phyloP scores from a whole-genome alignment of 208 protist species.

The Lotmaria passim region DNA sequence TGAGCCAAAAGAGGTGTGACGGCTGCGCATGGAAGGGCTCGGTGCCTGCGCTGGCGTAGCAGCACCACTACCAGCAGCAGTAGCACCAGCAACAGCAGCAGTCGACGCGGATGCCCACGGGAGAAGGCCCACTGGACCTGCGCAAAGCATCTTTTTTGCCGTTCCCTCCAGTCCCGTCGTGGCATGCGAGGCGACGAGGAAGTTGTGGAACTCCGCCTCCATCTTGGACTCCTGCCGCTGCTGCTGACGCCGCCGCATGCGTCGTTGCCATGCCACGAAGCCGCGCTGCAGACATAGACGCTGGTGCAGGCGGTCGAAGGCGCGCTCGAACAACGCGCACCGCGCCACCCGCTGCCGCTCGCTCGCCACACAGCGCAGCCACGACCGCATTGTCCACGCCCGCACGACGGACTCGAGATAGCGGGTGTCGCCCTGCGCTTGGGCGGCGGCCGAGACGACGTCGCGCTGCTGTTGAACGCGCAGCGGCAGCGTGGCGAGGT shows the following conservation, averaged over 20 bases:
- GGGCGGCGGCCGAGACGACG: constrained; percentile 31
- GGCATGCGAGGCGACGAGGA: constrained; percentile 54
- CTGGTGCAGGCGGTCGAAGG: constrained; percentile 34
- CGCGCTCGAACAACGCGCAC: constrained; percentile 10
- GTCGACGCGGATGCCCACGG: not conserved
- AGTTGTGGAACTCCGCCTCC: constrained; percentile 53
- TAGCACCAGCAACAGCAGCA: not conserved
- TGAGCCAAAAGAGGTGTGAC: not conserved
- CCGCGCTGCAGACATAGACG: constrained; percentile 39
- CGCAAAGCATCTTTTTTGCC: constrained; percentile 1
- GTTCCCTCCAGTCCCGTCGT: constrained; percentile 32
- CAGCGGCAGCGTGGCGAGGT: constrained; percentile 62
- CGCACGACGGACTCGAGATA: constrained; percentile 76
- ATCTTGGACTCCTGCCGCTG: constrained; percentile 38
- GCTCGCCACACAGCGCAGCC: constrained; percentile 47
- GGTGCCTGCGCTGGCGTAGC: not conserved
- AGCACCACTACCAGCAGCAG: too few species aligned
- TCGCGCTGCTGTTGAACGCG: constrained; percentile 35
- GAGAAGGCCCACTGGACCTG: not conserved
- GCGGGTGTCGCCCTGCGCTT: constrained; percentile 55
- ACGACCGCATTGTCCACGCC: constrained; percentile 73
- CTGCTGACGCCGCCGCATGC: constrained; percentile 39
- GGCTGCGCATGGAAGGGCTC: not conserved
- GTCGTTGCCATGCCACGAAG: constrained; percentile 64
- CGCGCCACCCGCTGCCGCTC: constrained; percentile 22